Conservation (phyloP, 768 basidiomycete genomes). For the Piloderma croceum region DNA sequence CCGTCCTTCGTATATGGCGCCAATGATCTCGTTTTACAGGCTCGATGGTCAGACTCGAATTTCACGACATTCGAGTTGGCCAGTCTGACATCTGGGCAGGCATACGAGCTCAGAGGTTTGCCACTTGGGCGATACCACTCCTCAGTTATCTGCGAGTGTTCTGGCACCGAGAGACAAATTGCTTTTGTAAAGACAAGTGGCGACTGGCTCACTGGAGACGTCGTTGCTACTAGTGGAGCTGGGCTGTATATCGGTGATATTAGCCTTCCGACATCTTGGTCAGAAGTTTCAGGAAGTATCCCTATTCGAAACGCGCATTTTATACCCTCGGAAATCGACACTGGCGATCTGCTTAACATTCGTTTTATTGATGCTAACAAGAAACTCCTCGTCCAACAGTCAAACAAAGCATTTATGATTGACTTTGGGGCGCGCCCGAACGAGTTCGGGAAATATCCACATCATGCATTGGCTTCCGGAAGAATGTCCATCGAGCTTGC, state of each 20-base stretch:
- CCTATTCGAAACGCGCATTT: conserved; percentile 43
- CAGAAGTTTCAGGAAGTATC: no score
- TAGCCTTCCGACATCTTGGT: conserved; percentile 31
- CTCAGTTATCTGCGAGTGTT: conserved; percentile 47
- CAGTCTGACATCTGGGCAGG: conserved; percentile 38
- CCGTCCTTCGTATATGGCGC: conserved; percentile 56
- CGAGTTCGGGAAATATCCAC: conserved; percentile 41
- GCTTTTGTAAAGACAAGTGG: conserved; percentile 64
- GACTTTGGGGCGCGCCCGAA: conserved; percentile 44
- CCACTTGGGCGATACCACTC: conserved; percentile 64
- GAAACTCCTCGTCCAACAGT: conserved; percentile 58
- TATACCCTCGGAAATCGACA: conserved; percentile 46
- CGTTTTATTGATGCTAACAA: conserved; percentile 49
- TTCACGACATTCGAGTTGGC: conserved; percentile 66
- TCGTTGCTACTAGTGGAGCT: conserved; percentile 56
- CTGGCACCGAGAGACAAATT: conserved; percentile 38
- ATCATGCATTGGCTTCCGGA: conserved; percentile 47
- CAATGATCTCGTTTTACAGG: conserved; percentile 49
- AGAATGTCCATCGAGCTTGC: conserved; percentile 53
- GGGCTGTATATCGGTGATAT: conserved; percentile 65
- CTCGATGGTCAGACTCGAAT: conserved; percentile 59
- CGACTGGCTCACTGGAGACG: conserved; percentile 52
- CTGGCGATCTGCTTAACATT: conserved; percentile 42
- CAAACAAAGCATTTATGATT: conserved; percentile 41
- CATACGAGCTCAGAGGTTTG: conserved; percentile 48